Percentiles rank a stretch among this genome's conserved stretches.
phyloP scores from a whole-genome alignment of 164 flowering plant species.

The Malania oleifera region DNA sequence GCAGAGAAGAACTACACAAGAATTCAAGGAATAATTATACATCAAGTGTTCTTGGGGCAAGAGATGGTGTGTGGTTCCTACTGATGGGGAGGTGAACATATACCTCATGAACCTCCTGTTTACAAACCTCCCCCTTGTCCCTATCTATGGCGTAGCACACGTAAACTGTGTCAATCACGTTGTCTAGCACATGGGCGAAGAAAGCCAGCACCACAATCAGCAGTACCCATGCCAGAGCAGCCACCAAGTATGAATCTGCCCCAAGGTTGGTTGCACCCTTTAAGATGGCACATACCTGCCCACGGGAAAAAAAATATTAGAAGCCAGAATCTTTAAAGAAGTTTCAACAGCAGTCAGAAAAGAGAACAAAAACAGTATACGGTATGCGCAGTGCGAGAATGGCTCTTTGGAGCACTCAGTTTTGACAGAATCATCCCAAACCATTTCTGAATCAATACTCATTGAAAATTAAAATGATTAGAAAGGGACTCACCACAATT shows the following conservation, averaged over 20 bases:
- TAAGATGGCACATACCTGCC: slow-evolving; percentile 69
- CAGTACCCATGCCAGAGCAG: slow-evolving; percentile 53
- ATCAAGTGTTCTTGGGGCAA: slow-evolving; percentile 26
- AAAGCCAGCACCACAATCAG: slow-evolving; percentile 55
- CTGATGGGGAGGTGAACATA: slow-evolving; percentile 73
- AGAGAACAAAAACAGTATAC: background rate
- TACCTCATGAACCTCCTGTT: slow-evolving; percentile 77
- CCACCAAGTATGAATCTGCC: slow-evolving; percentile 54
- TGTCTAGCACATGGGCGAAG: slow-evolving; percentile 76
- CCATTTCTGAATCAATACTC: too few relatives aligned
- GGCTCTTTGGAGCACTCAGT: too few relatives aligned
- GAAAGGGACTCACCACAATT: slow-evolving; percentile 48
- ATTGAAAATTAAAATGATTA: too few relatives aligned
- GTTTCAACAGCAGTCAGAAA: background rate
- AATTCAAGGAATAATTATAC: slow-evolving; percentile 22
- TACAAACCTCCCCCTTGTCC: slow-evolving; percentile 78
- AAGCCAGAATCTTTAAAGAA: background rate
- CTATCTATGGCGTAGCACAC: slow-evolving; percentile 89
- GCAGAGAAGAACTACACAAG: background rate
- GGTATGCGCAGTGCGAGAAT: too few relatives aligned
- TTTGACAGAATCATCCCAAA: background rate
- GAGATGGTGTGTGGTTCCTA: slow-evolving; percentile 41
- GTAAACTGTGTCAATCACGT: slow-evolving; percentile 79
- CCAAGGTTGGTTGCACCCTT: slow-evolving; percentile 54
- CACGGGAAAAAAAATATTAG: background rate